phyloP scores from a whole-genome alignment of 768 basidiomycete species.

The Megacollybia marginata region DNA sequence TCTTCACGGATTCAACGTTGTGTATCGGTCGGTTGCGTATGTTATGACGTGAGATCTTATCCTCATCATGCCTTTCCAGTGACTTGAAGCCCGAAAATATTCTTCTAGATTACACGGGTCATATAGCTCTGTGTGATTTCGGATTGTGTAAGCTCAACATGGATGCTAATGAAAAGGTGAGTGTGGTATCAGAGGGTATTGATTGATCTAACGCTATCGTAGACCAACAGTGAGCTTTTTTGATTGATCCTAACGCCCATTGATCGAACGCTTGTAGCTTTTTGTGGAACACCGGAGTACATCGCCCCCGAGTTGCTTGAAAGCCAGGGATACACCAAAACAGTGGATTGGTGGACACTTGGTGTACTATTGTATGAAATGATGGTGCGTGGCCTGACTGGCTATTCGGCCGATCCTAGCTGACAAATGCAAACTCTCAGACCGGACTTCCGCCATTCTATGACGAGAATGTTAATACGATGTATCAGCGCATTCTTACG shows the following conservation, averaged over 20 bases:
- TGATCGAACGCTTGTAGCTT: conserved; percentile 41
- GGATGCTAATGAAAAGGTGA: too few relatives aligned
- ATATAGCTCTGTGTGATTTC: conserved; percentile 97
- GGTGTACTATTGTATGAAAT: conserved; percentile 96
- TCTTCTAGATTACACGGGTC: conserved; percentile 92
- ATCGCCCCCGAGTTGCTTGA: conserved; percentile 96
- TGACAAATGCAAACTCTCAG: too few relatives aligned
- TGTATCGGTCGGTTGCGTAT: conserved; percentile 67
- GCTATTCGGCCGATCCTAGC: too few relatives aligned
- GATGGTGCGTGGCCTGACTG: conserved; percentile 48
- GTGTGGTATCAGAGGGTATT: too few relatives aligned
- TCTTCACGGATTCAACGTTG: conserved; percentile 95
- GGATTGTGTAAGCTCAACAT: conserved; percentile 85
- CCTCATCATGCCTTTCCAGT: conserved; percentile 26
- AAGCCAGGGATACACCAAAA: conserved; percentile 95
- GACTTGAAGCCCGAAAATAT: conserved; percentile 99
- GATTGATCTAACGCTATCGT: conserved; percentile 47
- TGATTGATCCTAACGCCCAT: neutral
- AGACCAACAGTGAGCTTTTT: conserved; percentile 80
- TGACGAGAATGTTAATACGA: conserved; percentile 96
- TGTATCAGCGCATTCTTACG: conserved; percentile 92
- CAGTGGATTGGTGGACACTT: conserved; percentile 99
- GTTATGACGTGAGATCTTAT: neutral
- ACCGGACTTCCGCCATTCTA: conserved; percentile 98
- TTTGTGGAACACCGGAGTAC: conserved; percentile 98